Conservation (phyloP, 805 yeast genomes). For the Barnettozyma sucrosica region DNA sequence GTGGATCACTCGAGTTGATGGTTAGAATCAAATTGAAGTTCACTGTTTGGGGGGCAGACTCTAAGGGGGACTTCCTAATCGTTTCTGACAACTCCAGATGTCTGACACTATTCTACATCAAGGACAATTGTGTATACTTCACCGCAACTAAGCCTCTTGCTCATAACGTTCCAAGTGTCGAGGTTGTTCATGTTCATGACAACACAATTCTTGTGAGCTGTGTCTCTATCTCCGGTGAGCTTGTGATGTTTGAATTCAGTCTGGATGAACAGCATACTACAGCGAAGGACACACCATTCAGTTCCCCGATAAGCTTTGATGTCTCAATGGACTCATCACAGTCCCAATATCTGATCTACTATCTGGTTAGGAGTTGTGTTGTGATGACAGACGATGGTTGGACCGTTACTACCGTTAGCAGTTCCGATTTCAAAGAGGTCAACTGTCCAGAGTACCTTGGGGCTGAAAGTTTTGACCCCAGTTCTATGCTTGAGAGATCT, state of each 20-base stretch:
- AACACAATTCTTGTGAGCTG: slow-evolving; percentile 30
- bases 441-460: slow-evolving; percentile 41
- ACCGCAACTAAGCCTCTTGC: slow-evolving; percentile 37
- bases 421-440: slow-evolving; percentile 43
- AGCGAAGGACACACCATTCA: not conserved
- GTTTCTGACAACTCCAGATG: slow-evolving; percentile 51
- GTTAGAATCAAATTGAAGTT: slow-evolving; percentile 31
- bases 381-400: slow-evolving; percentile 39
- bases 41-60: slow-evolving; percentile 62
- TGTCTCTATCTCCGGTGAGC: slow-evolving; percentile 40
- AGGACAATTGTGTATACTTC: slow-evolving; percentile 16
- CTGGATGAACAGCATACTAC: not conserved
- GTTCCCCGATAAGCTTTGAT: not conserved
- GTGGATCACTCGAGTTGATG: slow-evolving; percentile 24
- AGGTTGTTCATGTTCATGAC: slow-evolving; percentile 28
- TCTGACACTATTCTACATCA: slow-evolving; percentile 36
- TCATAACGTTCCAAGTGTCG: slow-evolving; percentile 53
- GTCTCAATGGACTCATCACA: not conserved
- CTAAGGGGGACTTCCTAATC: slow-evolving; percentile 35
- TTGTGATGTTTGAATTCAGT: slow-evolving; percentile 15
- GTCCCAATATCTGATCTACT: not conserved
- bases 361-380: not conserved
- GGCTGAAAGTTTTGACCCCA: slow-evolving; percentile 28
- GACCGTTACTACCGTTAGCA: slow-evolving; percentile 40
- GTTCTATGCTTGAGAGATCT: slow-evolving; percentile 37